A percentile compares a stretch with the other conserved stretches of the same genome.
Evolutionary conservation across 2,329 filamentous ascomycete species (phyloP).

Genomic region (Ophiocordyceps robertsii): DNA sequence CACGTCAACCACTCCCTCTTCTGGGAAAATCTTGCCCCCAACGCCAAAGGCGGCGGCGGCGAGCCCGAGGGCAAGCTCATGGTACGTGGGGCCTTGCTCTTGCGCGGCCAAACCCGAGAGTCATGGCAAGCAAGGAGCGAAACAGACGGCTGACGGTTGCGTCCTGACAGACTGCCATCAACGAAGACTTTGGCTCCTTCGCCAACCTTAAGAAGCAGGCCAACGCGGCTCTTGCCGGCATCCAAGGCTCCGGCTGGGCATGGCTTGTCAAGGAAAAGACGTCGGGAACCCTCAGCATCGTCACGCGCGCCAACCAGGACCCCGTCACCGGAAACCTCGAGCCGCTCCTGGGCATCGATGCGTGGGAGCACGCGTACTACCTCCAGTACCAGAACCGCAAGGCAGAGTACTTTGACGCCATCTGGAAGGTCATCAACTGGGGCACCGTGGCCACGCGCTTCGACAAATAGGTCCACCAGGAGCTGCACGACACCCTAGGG

Average conservation of each 20-base stretch:
- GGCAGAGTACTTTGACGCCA: slow-evolving; percentile 85
- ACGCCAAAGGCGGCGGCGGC: slow-evolving; percentile 47
- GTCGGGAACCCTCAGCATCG: slow-evolving; percentile 47
- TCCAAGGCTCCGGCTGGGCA: slow-evolving; percentile 83
- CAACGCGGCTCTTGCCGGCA: slow-evolving; percentile 53
- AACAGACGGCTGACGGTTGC: background rate
- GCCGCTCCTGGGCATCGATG: slow-evolving; percentile 80
- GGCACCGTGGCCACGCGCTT: slow-evolving; percentile 74
- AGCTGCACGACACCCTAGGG: too few species aligned
- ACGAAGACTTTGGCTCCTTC: slow-evolving; percentile 53
- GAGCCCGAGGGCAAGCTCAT: slow-evolving; percentile 49
- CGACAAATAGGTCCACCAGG: slow-evolving; percentile 23
- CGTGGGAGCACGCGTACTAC: slow-evolving; percentile 95
- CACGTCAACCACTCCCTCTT: slow-evolving; percentile 82
- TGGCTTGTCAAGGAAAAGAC: slow-evolving; percentile 68
- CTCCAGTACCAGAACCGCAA: slow-evolving; percentile 95
- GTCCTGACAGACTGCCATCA: slow-evolving; percentile 37
- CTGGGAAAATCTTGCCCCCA: slow-evolving; percentile 68
- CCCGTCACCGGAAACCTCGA: slow-evolving; percentile 72
- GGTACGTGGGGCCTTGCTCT: slow-evolving; percentile 13
- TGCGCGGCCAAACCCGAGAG: background rate
- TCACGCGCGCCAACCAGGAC: slow-evolving; percentile 76
- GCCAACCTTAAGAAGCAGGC: slow-evolving; percentile 53
- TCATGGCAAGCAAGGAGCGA: too few species aligned
- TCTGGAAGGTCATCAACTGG: slow-evolving; percentile 97